Percentiles rank a stretch among this genome's conserved stretches.
These are phyloP conservation scores for Phaeosphaeria sp. DNA, from an alignment of 2,329 filamentous ascomycete species.

Conservation along the genomic window DNA sequence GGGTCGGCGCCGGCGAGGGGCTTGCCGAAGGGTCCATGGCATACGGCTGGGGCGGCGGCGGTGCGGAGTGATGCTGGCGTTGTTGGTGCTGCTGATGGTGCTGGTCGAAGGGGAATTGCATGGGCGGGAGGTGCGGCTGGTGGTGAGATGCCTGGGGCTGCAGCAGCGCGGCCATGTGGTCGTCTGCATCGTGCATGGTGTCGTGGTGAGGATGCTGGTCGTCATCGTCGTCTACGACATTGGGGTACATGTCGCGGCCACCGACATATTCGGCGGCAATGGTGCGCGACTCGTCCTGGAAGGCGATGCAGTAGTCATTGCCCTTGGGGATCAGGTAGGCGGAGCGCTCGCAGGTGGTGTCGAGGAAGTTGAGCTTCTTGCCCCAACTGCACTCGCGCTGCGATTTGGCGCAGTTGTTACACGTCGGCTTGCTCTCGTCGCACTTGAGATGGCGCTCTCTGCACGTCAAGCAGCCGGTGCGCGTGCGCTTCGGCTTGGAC, in stretches of 20 bases:
- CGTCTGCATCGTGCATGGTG: slow-evolving; percentile 38
- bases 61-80: slow-evolving; percentile 26
- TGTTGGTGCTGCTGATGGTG: slow-evolving; percentile 30
- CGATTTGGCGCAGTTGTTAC: slow-evolving; percentile 86
- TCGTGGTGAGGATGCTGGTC: background rate
- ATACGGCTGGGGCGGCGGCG: slow-evolving; percentile 28
- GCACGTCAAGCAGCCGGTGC: slow-evolving; percentile 91
- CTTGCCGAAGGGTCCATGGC: slow-evolving; percentile 32
- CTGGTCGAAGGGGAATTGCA: slow-evolving; percentile 43
- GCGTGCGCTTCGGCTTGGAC: slow-evolving; percentile 79
- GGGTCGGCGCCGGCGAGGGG: slow-evolving; percentile 40
- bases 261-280: slow-evolving; percentile 91
- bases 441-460: slow-evolving; percentile 90
- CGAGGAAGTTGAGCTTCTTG: slow-evolving; percentile 88
- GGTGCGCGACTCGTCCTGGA: slow-evolving; percentile 85
- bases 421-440: slow-evolving; percentile 73
- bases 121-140: slow-evolving; percentile 43
- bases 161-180: slow-evolving; percentile 18
- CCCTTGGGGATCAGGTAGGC: slow-evolving; percentile 54
- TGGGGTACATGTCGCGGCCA: slow-evolving; percentile 75
- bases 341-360: slow-evolving; percentile 75
- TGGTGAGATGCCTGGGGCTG: background rate
- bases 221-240: slow-evolving; percentile 22
- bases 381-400: slow-evolving; percentile 85
- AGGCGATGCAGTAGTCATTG: slow-evolving; percentile 74